A percentile compares a stretch with the other conserved stretches of the same genome.
phyloP scores from a whole-genome alignment of 1,139 yeast species.

The Arxiozyma slooffiae region DNA sequence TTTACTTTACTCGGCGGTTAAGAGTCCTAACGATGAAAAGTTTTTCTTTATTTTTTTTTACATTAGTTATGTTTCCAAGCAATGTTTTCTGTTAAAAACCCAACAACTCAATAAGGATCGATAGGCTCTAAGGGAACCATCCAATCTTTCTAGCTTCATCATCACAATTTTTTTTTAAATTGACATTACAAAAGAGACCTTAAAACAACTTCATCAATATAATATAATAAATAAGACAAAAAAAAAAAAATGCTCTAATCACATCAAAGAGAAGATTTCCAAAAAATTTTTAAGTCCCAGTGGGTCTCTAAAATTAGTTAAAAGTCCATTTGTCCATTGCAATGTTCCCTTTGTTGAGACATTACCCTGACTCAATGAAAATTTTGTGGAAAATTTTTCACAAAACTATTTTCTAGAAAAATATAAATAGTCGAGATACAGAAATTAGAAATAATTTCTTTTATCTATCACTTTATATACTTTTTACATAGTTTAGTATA shows the following conservation, averaged over 20 bases:
- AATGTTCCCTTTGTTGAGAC: background rate
- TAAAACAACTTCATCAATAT: background rate
- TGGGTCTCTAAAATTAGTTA: background rate
- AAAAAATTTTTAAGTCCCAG: background rate
- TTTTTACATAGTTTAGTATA: no score
- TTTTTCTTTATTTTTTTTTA: no score
- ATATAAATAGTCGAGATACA: no score
- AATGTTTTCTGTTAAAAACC: background rate
- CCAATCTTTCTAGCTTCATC: conserved; percentile 4
- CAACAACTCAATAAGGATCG: background rate
- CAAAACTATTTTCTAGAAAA: no score
- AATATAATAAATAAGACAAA: background rate
- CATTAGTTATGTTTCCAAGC: background rate
- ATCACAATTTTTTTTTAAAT: conserved; percentile 2
- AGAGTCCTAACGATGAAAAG: no score
- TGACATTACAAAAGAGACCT: background rate
- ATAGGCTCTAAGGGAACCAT: background rate
- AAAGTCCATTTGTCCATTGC: background rate
- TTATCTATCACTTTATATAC: no score
- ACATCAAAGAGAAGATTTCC: background rate
- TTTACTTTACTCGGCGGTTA: background rate
- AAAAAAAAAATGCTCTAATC: background rate
- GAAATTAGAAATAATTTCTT: no score
- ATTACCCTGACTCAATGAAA: no score
- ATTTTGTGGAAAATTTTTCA: no score